Evolutionary conservation across 495 filamentous ascomycete genomes (phyloP).

Genomic region (Tuber melanosporum): DNA sequence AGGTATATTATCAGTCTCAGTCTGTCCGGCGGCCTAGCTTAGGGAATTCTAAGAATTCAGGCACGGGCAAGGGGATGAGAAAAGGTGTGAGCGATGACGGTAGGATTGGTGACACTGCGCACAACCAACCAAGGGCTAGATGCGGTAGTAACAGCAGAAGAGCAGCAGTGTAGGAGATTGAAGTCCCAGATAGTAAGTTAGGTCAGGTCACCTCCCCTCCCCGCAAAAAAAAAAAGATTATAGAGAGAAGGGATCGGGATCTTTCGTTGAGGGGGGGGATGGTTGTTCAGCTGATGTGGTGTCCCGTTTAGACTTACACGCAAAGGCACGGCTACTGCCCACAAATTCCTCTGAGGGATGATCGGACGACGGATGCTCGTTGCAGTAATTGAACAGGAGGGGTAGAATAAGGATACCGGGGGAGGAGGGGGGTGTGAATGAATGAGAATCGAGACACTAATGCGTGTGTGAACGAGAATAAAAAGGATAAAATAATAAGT

Average conservation of each 20-base stretch:
- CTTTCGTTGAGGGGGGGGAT: conserved; percentile 30
- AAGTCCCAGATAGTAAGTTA: conserved; percentile 19
- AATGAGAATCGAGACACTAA: conserved; percentile 2
- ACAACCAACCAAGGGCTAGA: conserved; percentile 31
- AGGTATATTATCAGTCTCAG: neutral
- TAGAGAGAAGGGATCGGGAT: conserved; percentile 27
- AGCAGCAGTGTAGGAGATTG: conserved; percentile 26
- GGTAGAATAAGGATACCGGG: conserved; percentile 9
- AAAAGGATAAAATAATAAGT: conserved; percentile 1
- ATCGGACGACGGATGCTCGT: conserved; percentile 33
- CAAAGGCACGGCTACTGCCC: conserved; percentile 20
- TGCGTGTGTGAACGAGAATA: conserved; percentile 7
- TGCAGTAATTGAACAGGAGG: conserved; percentile 24
- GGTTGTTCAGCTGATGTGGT: conserved; percentile 39
- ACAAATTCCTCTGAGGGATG: conserved; percentile 27
- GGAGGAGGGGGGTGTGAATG: conserved; percentile 15
- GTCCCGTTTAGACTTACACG: conserved; percentile 31
- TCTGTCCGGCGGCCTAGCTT: neutral
- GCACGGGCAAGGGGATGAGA: conserved; percentile 27
- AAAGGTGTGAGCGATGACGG: conserved; percentile 32
- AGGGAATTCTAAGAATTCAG: conserved; percentile 5
- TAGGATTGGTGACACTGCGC: conserved; percentile 30
- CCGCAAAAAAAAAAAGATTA: conserved; percentile 33
- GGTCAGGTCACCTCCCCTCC: conserved; percentile 36
- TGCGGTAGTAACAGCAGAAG: conserved; percentile 31